Base-by-base conservation (phyloP, 306 rosid species). In the Gastrolobium bilobum region DNA sequence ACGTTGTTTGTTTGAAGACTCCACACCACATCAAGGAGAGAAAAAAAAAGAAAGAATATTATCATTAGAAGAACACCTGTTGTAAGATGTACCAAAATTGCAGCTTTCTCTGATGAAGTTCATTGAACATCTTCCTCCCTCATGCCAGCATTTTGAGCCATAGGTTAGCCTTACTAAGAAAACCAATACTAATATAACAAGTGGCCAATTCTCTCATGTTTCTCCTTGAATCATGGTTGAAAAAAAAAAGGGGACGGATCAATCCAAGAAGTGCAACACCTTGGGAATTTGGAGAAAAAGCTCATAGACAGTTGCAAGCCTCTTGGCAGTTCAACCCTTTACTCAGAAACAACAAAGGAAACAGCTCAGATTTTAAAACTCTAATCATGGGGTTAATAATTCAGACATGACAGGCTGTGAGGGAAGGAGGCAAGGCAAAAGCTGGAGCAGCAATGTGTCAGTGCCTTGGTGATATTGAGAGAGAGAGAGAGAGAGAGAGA, bases 341-440 rank as follows among this genome's bases (percentile, higher is more conserved):
- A 63, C 59, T 82, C 65, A 83, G 89, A 87, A 79, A 88, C 86
- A 81, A 87, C 68, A 88, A 85, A 82, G 86, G 74, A 78, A 75
- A 29, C 74, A 39, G 34, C 68, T 73, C 71, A 63, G 54, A 50
- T 9, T 60, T 74, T 39, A 67, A 79, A 82, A 80, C 47, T 76
- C 33, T 75, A 90, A 85, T 82, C 83, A 75, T 70, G 79, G 82
- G 68, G 69, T 86, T 92, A 89, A 92, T 92, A 89, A 95, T 93
- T 95, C 88, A 82, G 87, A 77, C 72, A 75, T 89, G 97, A 93
- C 97, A 95, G 99, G 85, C 98, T 95, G 99, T 91, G 90, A 78
- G 67, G 69, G 81, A 84, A 53, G 90, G 84, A 89, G 79, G 89
- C 87, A 84, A 81, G 71, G 51, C 68, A 78, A 78, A 86, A 75